Evolutionary conservation across 768 basidiomycete species (phyloP).

Genomic region (Suillus americanus): DNA sequence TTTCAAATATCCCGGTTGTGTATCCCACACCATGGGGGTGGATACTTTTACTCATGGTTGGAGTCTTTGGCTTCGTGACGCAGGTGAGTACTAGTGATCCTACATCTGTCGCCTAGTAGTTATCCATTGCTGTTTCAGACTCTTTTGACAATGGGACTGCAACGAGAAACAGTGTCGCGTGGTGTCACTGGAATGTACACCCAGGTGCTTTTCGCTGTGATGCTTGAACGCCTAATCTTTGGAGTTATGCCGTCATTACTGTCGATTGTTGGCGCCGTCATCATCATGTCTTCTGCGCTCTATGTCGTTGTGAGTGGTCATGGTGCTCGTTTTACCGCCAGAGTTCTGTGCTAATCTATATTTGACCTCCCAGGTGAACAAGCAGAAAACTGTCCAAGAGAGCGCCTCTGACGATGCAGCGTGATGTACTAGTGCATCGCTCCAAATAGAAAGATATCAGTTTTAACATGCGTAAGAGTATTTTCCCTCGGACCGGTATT

Average conservation of each 20-base stretch:
- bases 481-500: no score
- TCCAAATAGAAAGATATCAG: no score
- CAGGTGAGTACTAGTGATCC: slow-evolving; percentile 15
- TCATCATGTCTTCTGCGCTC: neutral
- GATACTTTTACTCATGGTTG: slow-evolving; percentile 11
- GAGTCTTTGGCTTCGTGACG: slow-evolving; percentile 11
- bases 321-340: no score
- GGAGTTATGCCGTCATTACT: neutral
- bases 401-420: neutral
- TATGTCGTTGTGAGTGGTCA: neutral
- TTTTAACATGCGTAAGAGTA: no score
- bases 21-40: slow-evolving; percentile 19
- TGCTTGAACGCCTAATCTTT: neutral
- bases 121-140: neutral
- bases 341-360: no score
- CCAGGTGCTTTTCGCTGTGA: neutral
- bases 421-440: neutral
- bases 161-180: neutral
- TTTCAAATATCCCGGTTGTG: slow-evolving; percentile 8
- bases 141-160: neutral
- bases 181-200: neutral
- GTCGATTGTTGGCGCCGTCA: neutral
- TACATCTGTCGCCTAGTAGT: neutral
- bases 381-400: no score
- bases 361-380: no score